phyloP scores from a whole-genome alignment of 2,329 filamentous ascomycete species.

The Aspergillus sp. region DNA sequence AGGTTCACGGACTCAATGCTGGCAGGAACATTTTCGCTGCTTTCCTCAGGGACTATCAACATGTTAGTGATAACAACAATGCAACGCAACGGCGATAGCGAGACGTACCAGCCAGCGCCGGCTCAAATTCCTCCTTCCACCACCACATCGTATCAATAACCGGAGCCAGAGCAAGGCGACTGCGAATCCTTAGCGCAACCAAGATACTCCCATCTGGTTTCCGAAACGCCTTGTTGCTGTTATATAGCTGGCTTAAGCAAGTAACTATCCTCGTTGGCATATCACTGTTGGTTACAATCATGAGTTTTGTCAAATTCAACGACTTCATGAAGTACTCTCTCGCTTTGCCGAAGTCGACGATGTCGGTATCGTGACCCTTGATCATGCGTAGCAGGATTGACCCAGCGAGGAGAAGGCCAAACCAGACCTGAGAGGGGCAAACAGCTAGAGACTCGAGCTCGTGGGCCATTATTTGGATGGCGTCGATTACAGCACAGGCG shows the following conservation, averaged over 20 bases:
- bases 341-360: constrained; percentile 35
- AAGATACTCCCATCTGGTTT: constrained; percentile 38
- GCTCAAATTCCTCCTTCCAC: constrained; percentile 45
- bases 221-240: constrained; percentile 42
- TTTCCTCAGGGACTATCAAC: constrained; percentile 14
- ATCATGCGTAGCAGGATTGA: constrained; percentile 37
- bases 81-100: neutral
- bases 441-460: constrained; percentile 22
- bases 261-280: constrained; percentile 32
- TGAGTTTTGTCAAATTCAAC: constrained; percentile 40
- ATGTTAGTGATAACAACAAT: neutral
- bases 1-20: constrained; percentile 20
- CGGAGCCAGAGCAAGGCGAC: constrained; percentile 37
- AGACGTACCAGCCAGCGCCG: neutral
- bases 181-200: constrained; percentile 38
- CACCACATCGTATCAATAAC: constrained; percentile 43
- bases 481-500: constrained; percentile 33
- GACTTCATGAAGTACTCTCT: constrained; percentile 34
- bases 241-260: constrained; percentile 40
- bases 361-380: constrained; percentile 32
- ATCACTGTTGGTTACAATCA: constrained; percentile 39
- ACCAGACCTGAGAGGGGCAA: constrained; percentile 29
- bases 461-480: constrained; percentile 24
- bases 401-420: constrained; percentile 32
- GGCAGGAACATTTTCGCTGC: neutral